Evolutionary conservation across 805 yeast genomes (phyloP).

Genomic region (Nakazawaea ishiwadae): DNA sequence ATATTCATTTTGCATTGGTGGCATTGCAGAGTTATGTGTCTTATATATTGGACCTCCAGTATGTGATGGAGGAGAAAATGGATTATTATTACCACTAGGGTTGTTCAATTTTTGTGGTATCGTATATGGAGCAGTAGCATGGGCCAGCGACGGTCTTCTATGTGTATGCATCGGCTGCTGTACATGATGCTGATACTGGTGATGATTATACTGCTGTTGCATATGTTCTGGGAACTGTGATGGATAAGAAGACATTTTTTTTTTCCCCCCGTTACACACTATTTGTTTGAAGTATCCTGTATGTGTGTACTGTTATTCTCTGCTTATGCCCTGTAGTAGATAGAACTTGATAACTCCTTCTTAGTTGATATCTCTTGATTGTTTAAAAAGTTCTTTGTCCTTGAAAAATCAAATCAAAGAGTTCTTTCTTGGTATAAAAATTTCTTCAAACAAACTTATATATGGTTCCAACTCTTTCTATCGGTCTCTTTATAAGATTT

Average conservation of each 20-base stretch:
- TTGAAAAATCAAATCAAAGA: too few species aligned
- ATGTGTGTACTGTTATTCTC: too few species aligned
- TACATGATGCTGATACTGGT: conserved; percentile 5
- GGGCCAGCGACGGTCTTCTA: conserved; percentile 4
- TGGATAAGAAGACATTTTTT: neutral
- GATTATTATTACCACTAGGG: neutral
- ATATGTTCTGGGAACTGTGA: conserved; percentile 11
- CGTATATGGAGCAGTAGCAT: conserved; percentile 11
- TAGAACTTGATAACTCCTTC: too few species aligned
- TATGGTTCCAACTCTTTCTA: too few species aligned
- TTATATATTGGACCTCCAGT: conserved; percentile 10
- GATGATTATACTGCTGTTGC: conserved; percentile 12
- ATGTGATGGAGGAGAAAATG: conserved; percentile 2
- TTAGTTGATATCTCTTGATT: too few species aligned
- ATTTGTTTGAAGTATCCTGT: neutral
- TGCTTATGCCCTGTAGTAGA: too few species aligned
- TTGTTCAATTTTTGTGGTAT: conserved; percentile 6
- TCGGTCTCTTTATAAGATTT: too few species aligned
- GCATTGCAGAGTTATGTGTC: too few species aligned
- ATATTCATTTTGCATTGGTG: conserved; percentile 10
- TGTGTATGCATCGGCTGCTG: conserved; percentile 4
- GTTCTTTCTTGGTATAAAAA: too few species aligned
- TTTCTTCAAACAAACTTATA: too few species aligned
- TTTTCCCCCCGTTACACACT: neutral
- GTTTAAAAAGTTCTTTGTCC: too few species aligned